A percentile compares a stretch with the other conserved stretches of the same genome.
phyloP scores from a whole-genome alignment of 352 stramenopile genomes.

The Pythium dissimile region DNA sequence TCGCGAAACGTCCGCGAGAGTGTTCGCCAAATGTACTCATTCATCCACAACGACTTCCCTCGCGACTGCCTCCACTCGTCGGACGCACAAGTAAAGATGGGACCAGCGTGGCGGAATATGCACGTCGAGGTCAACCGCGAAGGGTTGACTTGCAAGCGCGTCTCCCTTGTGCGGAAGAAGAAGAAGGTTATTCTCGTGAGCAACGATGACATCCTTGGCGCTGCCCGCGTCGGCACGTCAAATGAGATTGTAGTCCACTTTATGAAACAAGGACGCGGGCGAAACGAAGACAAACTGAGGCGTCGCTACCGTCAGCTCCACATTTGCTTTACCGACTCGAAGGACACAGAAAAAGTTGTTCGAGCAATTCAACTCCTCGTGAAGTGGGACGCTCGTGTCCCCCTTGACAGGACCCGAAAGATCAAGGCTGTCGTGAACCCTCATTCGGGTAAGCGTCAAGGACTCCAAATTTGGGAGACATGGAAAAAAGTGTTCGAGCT shows the following conservation, averaged over 20 bases:
- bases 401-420: slow-evolving; percentile 37
- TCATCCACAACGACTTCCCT: slow-evolving; percentile 53
- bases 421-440: slow-evolving; percentile 83
- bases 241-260: slow-evolving; percentile 53
- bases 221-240: slow-evolving; percentile 16
- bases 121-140: slow-evolving; percentile 46
- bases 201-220: slow-evolving; percentile 55
- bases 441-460: slow-evolving; percentile 56
- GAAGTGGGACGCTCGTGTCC: slow-evolving; percentile 72
- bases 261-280: slow-evolving; percentile 54
- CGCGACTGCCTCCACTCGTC: slow-evolving; percentile 31
- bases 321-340: slow-evolving; percentile 32
- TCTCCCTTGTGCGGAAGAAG: slow-evolving; percentile 63
- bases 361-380: slow-evolving; percentile 48
- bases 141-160: slow-evolving; percentile 45
- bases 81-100: slow-evolving; percentile 39
- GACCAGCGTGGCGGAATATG: slow-evolving; percentile 53
- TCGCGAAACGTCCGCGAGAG: slow-evolving; percentile 50
- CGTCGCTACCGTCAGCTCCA: slow-evolving; percentile 44
- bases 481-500: slow-evolving; percentile 59
- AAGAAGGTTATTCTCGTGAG: slow-evolving; percentile 43
- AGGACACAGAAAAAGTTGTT: slow-evolving; percentile 31
- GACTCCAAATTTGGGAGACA: slow-evolving; percentile 56
- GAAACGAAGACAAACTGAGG: slow-evolving; percentile 50
- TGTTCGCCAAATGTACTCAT: slow-evolving; percentile 71